Evolutionary conservation across 176 grass and related monocot species (phyloP), one percentile per base, ranked within the genome.

Genomic region (Pharus latifolius): DNA sequence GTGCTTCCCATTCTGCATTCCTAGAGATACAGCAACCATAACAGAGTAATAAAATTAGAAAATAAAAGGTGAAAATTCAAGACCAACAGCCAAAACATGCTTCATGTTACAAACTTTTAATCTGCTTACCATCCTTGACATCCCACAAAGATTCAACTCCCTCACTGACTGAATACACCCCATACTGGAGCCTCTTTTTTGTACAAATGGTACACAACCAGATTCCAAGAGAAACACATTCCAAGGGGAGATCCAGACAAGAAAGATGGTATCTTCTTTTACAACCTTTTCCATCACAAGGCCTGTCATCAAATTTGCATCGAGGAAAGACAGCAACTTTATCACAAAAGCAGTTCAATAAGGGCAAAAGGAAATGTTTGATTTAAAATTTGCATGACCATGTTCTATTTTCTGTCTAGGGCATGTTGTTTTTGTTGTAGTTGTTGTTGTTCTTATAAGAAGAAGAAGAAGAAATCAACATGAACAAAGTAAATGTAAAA

Each of bases 91-190:
- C 41, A 74, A n/a, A n/a, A n/a, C 30, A 38, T 22, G 5, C 25
- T 49, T 41, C 30, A 64, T 40, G 6, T 57, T 34, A 48, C 38
- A 70, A n/a, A n/a, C n/a, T n/a, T n/a, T n/a, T n/a, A n/a, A n/a
- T n/a, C n/a, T 63, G 2, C 28, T 84, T 84, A 96, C 92, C 88
- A 8, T 91, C 92, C 84, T 89, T 96, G 63, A 88, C 67, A 83
- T 91, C 80, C 85, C 82, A 96, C 62, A 91, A 45, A 79, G 79
- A 88, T 58, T 96, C 88, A 62, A 96, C 73, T 42, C 76, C 88
- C 63, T 88, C 72, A 65, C 67, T 81, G 60, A 96, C 63, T 40
- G 88, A 82, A 72, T 84, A 72, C 53, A 88, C 40, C 8, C 85
- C 92, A 35, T 75, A 91, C 81, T 84, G 82, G 56, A 96, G 69